These are phyloP conservation scores for Bruguiera hainesii DNA, from an alignment of 441 rosid species.

Conservation along the genomic window DNA sequence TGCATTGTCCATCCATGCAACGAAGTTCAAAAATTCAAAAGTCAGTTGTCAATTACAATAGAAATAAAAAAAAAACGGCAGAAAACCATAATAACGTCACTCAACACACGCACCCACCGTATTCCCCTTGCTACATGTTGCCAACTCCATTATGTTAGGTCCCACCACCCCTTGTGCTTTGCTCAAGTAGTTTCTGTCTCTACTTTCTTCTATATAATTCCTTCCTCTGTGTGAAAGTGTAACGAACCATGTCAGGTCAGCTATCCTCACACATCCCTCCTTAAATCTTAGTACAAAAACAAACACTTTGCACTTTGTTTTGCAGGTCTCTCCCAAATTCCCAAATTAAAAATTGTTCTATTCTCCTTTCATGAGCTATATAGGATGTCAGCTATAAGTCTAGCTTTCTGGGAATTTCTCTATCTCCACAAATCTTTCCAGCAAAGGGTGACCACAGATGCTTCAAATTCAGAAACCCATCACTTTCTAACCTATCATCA, in stretches of 20 bases:
- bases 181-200: neutral
- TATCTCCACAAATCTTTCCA: conserved; percentile 18
- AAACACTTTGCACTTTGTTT: too few relatives aligned
- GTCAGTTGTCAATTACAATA: too few relatives aligned
- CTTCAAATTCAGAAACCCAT: conserved; percentile 28
- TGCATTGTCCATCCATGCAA: too few relatives aligned
- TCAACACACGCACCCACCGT: neutral
- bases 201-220: neutral
- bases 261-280: too few relatives aligned
- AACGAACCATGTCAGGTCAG: too few relatives aligned
- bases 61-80: too few relatives aligned
- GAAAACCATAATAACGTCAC: neutral
- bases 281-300: too few relatives aligned
- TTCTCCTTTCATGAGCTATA: too few relatives aligned
- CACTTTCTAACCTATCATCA: neutral
- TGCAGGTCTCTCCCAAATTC: too few relatives aligned
- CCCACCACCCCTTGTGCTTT: neutral
- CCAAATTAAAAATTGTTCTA: too few relatives aligned
- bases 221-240: neutral
- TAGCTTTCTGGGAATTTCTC: neutral
- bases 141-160: neutral
- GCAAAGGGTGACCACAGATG: conserved; percentile 28
- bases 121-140: neutral
- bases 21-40: too few relatives aligned
- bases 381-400: too few relatives aligned